A percentile compares a stretch with the other conserved stretches of the same genome.
Conservation (phyloP, 805 yeast genomes). For the Metschnikowia gruessii region DNA sequence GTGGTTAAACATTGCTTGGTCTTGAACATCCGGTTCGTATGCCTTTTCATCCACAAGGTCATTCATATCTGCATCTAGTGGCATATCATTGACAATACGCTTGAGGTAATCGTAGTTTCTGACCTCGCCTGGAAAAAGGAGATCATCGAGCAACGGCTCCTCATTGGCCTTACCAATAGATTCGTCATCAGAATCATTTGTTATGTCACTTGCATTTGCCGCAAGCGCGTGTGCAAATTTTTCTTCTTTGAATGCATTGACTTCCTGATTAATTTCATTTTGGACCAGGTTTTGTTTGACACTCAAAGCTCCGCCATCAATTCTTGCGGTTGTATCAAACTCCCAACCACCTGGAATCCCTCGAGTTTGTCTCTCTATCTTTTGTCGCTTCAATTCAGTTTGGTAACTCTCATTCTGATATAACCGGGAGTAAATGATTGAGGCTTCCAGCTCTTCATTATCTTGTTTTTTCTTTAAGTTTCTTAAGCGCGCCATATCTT, state of each 20-base stretch:
- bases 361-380: conserved; percentile 26
- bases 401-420: conserved; percentile 30
- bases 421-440: conserved; percentile 26
- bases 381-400: conserved; percentile 37
- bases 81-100: conserved; percentile 32
- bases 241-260: conserved; percentile 23
- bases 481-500: conserved; percentile 31
- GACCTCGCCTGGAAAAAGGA: conserved; percentile 13
- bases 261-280: conserved; percentile 30
- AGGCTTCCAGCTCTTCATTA: conserved; percentile 42
- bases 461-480: conserved; percentile 35
- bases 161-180: conserved; percentile 14
- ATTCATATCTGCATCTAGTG: conserved; percentile 27
- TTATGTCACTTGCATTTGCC: conserved; percentile 32
- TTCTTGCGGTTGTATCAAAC: conserved; percentile 12
- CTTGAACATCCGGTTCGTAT: conserved; percentile 61
- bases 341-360: conserved; percentile 42
- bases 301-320: conserved; percentile 22
- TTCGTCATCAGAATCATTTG: conserved; percentile 27
- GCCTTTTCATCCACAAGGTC: conserved; percentile 59
- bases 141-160: conserved; percentile 15
- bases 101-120: conserved; percentile 34
- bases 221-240: conserved; percentile 24
- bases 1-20: conserved; percentile 33
- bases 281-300: conserved; percentile 31